Evolutionary conservation across 768 basidiomycete species (phyloP), one percentile per base, ranked within the genome.

Genomic region (Coprinopsis cinerea): DNA sequence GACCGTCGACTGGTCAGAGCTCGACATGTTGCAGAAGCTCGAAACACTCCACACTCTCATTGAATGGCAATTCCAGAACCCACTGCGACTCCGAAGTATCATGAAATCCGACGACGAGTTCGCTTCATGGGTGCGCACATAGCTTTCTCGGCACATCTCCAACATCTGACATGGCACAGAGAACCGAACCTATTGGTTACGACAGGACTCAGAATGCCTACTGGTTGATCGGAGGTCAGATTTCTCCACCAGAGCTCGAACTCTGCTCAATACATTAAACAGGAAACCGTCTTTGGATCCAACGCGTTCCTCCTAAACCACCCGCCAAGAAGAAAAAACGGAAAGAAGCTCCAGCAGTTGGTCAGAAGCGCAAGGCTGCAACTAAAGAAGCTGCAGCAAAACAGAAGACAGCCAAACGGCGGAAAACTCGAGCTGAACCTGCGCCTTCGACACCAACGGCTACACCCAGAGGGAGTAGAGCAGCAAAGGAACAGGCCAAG

Each of bases 31-130:
- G 34, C 67, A 67, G 27, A 89, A 90, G 65, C 76, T 93, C 36
- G 84, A 90, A 52, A 81, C 85, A 2, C 67, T 92, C 58, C 78
- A 89, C 56, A 68, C 78, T 14, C 67, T 92, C 43, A 76, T 75
- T 24, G 91, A 93, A 66, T 93, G 91, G 91, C 88, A 90, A 58
- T 91, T 92, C 55, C 83, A 89, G 52, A 88, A 88, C 59, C 79
- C 88, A 3, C 72, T 74, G 46, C 75, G 85, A 48, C 58, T 92
- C 18, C 74, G 88, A 51, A 73, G 72, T 37, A 65, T 85, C 41
- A 90, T 92, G 88, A 85, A 80, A 59, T 77, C 71, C 44, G 89
- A 90, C 49, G 88, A 90, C 53, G 89, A 91, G 36, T 68, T 72
- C 48, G 86, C 84, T 22, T 67, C 76, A 26, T 93, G 91, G 91